Base-by-base conservation (phyloP, 78 protist genomes). In the Polysphondylium violaceum region DNA sequence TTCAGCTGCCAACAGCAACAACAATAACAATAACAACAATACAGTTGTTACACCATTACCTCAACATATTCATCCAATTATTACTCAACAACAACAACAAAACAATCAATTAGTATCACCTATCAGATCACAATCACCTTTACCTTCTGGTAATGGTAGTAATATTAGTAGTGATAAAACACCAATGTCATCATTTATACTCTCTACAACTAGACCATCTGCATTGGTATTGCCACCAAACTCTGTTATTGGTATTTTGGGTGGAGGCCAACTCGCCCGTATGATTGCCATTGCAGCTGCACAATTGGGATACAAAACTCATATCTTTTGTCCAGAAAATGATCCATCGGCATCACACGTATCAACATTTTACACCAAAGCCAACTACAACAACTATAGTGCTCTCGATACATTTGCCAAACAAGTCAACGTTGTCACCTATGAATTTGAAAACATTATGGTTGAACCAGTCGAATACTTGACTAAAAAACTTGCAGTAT, bases 201-300 rank as follows among this genome's bases (percentile, higher is more conserved):
- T 81, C 7, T 81, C 89, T 40, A 35, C 89, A 51, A 40, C 29
- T 19, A 23, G 89, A 33, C 88, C 88, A 64, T 68, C 76, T 17
- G 74, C 76, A 31, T 51, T 81, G 31, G 89, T 81, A n/a, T 73
- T 81, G 2, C 78, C 89, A 81, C 89, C 89, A 35, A 76, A 89
- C 21, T 64, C 85, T 16, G 50, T 56, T 19, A 90, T 90, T 61
- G 94, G 94, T 74, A 90, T 90, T 56, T 40, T 90, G 16, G 94
- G 94, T 36, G 94, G 94, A 16, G 94, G 94, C 47, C 94, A 90
- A 76, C 29, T 90, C 8, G 94, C 94, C 21, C n/a, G 87, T 31
- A 90, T 90, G 94, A 90, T 51, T 50, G 83, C 83, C 4, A 59
- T 79, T 25, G 94, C 94, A 1, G 94, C 94, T 8, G 78, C 94